A percentile compares a stretch with the other conserved stretches of the same genome.
Evolutionary conservation across 1,139 yeast genomes (phyloP).

Genomic region (Hyphopichia khmerensis): DNA sequence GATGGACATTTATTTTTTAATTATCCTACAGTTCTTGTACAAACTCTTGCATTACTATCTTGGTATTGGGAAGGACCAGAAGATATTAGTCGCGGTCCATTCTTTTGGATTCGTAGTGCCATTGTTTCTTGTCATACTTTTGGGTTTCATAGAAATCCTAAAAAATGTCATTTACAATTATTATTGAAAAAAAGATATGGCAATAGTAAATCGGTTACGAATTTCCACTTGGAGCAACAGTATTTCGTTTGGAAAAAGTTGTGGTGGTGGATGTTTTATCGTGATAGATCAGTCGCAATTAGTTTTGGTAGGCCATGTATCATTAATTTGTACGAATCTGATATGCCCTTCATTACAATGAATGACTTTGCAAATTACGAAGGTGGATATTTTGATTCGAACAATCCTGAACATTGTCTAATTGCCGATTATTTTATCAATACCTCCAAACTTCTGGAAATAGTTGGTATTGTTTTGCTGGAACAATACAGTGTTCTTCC

Average conservation of each 20-base stretch:
- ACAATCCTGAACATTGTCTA: conserved; percentile 5
- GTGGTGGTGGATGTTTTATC: conserved; percentile 15
- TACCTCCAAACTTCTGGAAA: conserved; percentile 9
- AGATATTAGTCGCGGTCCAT: conserved; percentile 9
- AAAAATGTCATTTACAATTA: conserved; percentile 4
- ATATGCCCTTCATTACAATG: conserved; percentile 5
- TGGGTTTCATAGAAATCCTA: conserved; percentile 11
- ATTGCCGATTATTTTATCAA: conserved; percentile 9
- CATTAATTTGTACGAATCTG: conserved; percentile 6
- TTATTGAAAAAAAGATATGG: conserved; percentile 2
- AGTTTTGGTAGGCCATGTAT: conserved; percentile 13
- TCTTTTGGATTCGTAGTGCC: conserved; percentile 10
- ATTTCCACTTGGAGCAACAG: conserved; percentile 8
- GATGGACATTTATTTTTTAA: conserved; percentile 12
- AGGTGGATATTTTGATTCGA: conserved; percentile 4
- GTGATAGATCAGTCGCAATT: conserved; percentile 11
- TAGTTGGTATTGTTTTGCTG: conserved; percentile 9
- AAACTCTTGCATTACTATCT: conserved; percentile 10
- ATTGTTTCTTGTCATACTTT: conserved; percentile 8
- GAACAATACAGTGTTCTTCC: conserved; percentile 8
- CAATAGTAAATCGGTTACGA: not conserved
- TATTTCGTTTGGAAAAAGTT: conserved; percentile 10
- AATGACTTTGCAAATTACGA: conserved; percentile 11
- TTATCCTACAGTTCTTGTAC: conserved; percentile 12
- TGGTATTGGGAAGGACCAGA: conserved; percentile 16